Percentiles rank a stretch among this genome's conserved stretches.
These are phyloP conservation scores for Coemansia sp. DNA, from an alignment of 371 early-diverging fungal species.

Conservation along the genomic window DNA sequence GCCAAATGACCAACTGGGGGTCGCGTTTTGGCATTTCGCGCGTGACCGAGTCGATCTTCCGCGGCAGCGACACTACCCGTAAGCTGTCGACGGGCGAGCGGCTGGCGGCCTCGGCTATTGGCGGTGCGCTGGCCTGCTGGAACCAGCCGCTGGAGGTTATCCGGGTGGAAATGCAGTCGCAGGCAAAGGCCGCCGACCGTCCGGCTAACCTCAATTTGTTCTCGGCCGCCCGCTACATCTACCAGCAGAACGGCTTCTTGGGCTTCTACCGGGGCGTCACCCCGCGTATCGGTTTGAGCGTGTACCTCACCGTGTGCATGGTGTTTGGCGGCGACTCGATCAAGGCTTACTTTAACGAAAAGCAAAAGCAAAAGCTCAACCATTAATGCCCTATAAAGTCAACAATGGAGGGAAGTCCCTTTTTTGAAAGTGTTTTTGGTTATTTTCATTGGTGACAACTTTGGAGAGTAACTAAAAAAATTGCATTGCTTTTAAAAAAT, in stretches of 20 bases:
- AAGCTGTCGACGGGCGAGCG: constrained; percentile 54
- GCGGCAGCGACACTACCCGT: constrained; percentile 48
- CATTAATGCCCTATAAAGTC: no score
- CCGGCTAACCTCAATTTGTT: constrained; percentile 86
- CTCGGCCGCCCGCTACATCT: constrained; percentile 84
- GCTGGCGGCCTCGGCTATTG: constrained; percentile 68
- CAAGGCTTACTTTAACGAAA: constrained; percentile 58
- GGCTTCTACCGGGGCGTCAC: constrained; percentile 96
- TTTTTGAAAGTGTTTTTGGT: no score
- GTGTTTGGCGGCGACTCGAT: constrained; percentile 85
- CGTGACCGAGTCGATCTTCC: constrained; percentile 75
- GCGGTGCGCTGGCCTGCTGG: constrained; percentile 92
- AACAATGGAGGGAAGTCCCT: no score
- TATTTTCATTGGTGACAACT: no score
- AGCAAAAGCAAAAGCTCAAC: no score
- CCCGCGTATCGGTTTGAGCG: constrained; percentile 86
- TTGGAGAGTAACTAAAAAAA: no score
- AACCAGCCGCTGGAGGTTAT: constrained; percentile 97
- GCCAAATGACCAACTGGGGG: constrained; percentile 98
- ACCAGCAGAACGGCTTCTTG: constrained; percentile 78
- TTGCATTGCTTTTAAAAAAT: no score
- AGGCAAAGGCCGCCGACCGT: constrained; percentile 77
- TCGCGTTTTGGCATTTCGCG: constrained; percentile 90
- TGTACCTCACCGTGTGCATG: constrained; percentile 96
- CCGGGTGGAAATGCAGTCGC: constrained; percentile 95